These are phyloP conservation scores for Larix kaempferi DNA, from an alignment of 75 land plant species.

Conservation along the genomic window DNA sequence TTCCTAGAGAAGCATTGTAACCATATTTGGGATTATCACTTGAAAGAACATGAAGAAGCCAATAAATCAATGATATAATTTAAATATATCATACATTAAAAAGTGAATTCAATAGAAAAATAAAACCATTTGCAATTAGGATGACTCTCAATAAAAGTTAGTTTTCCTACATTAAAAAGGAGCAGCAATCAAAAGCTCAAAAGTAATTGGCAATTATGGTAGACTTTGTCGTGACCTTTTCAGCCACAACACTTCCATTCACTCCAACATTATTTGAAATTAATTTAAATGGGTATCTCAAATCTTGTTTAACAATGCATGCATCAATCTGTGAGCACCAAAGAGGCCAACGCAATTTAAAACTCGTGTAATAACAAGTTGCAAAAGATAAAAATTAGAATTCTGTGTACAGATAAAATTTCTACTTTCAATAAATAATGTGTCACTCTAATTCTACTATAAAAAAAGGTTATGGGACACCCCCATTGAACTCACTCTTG, in stretches of 20 bases:
- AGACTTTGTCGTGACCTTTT: slow-evolving; percentile 38
- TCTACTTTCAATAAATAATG: background rate
- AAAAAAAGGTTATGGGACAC: background rate
- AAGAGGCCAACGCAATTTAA: background rate
- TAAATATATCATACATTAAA: background rate
- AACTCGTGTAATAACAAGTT: background rate
- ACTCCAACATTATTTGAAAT: slow-evolving; percentile 84
- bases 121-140: background rate
- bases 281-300: slow-evolving; percentile 64
- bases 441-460: background rate
- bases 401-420: background rate
- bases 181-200: background rate
- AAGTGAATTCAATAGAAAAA: background rate
- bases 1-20: slow-evolving; percentile 85
- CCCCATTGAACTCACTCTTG: background rate
- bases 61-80: background rate
- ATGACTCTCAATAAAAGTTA: background rate
- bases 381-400: background rate
- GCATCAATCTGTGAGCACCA: slow-evolving; percentile 47
- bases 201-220: background rate
- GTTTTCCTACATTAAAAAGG: background rate
- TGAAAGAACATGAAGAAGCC: slow-evolving; percentile 49
- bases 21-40: slow-evolving; percentile 71
- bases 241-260: slow-evolving; percentile 69
- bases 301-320: slow-evolving; percentile 63